A percentile compares a stretch with the other conserved stretches of the same genome.
Conservation (phyloP, 345 rosid genomes). For the Citrus glauca region DNA sequence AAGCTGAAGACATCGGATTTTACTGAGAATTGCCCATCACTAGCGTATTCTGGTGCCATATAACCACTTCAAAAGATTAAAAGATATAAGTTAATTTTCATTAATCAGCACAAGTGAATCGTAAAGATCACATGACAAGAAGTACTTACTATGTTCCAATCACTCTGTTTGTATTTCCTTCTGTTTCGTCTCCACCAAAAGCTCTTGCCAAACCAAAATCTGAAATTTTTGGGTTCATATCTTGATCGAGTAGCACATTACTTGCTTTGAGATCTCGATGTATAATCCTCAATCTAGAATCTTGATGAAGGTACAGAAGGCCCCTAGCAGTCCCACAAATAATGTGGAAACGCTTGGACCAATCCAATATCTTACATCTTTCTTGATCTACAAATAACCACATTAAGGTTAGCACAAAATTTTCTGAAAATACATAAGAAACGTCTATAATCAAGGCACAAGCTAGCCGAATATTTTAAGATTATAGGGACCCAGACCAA, state of each 20-base stretch:
- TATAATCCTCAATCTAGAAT: conserved; percentile 39
- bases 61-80: too few species aligned
- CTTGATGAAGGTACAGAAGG: conserved; percentile 47
- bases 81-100: too few species aligned
- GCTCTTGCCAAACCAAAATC: conserved; percentile 48
- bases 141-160: too few species aligned
- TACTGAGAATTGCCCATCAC: conserved; percentile 8
- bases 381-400: conserved; percentile 5
- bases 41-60: too few species aligned
- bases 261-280: conserved; percentile 41
- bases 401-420: neutral
- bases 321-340: conserved; percentile 34
- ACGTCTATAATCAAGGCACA: too few species aligned
- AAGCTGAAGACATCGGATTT: conserved; percentile 46
- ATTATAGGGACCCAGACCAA: neutral
- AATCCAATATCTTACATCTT: conserved; percentile 15
- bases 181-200: neutral
- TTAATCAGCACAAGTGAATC: too few species aligned
- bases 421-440: too few species aligned
- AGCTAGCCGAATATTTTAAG: conserved; percentile 13
- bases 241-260: conserved; percentile 36
- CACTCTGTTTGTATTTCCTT: too few species aligned
- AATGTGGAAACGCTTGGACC: conserved; percentile 33
- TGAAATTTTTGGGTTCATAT: conserved; percentile 44
- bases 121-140: too few species aligned